These are phyloP conservation scores for Pseudophaeomoniella oleicola DNA, from an alignment of 2,329 filamentous ascomycete genomes.

Conservation along the genomic window DNA sequence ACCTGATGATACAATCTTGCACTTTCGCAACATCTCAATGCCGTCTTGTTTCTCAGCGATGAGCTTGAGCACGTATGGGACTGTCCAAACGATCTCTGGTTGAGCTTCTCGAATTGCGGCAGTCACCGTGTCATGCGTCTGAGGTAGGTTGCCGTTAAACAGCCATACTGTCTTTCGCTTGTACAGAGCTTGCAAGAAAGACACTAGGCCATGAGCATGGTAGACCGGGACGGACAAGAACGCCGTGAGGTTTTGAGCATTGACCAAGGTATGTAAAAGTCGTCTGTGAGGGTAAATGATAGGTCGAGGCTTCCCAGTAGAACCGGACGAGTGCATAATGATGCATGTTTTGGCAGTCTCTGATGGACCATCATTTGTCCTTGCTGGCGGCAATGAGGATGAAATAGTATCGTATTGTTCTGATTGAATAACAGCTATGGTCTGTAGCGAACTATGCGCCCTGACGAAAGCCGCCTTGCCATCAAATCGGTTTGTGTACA, in stretches of 20 bases:
- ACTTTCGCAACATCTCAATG: conserved; percentile 28
- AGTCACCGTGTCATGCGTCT: not conserved
- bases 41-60: conserved; percentile 44
- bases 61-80: conserved; percentile 48
- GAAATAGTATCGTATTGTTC: not conserved
- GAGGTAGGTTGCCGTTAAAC: not conserved
- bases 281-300: not conserved
- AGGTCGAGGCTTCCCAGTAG: not conserved
- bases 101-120: not conserved
- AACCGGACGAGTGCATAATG: conserved; percentile 1
- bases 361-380: not conserved
- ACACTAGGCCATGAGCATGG: conserved; percentile 1
- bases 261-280: not conserved
- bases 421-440: not conserved
- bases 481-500: not conserved
- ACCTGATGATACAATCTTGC: conserved; percentile 21
- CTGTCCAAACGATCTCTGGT: not conserved
- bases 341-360: not conserved
- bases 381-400: not conserved
- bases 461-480: not conserved
- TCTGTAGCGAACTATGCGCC: not conserved
- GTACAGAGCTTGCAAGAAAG: not conserved
- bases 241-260: not conserved
- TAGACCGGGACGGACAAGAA: not conserved
- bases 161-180: not conserved